phyloP scores from a whole-genome alignment of 352 stramenopile species.

The Phytopythium helicoides region DNA sequence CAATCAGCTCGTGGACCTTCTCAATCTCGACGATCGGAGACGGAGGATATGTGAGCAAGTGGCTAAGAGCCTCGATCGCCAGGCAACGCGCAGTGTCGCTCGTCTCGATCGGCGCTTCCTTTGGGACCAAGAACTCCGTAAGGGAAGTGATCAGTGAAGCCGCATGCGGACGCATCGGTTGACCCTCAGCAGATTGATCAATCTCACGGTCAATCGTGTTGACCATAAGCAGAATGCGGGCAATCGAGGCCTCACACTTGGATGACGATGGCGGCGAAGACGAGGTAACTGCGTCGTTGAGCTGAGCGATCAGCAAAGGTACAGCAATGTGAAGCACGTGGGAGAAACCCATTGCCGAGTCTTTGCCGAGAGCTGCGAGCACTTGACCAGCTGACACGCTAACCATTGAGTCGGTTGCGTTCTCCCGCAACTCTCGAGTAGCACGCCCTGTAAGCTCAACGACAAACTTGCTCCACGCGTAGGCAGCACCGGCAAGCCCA shows the following conservation, averaged over 20 bases:
- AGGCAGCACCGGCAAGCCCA: slow-evolving; percentile 44
- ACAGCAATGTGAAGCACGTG: slow-evolving; percentile 71
- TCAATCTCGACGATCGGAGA: slow-evolving; percentile 65
- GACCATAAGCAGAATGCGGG: slow-evolving; percentile 66
- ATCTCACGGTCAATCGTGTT: slow-evolving; percentile 83
- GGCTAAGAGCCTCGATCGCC: slow-evolving; percentile 62
- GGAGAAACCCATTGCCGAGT: slow-evolving; percentile 61
- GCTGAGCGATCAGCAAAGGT: slow-evolving; percentile 63
- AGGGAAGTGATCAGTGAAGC: slow-evolving; percentile 55
- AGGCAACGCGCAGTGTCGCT: slow-evolving; percentile 57
- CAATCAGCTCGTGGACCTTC: slow-evolving; percentile 68
- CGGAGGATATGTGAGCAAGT: slow-evolving; percentile 76
- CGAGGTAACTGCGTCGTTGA: slow-evolving; percentile 25
- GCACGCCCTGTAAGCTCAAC: slow-evolving; percentile 71
- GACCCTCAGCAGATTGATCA: slow-evolving; percentile 62
- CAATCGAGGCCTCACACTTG: slow-evolving; percentile 69
- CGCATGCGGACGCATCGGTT: slow-evolving; percentile 75
- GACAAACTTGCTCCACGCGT: slow-evolving; percentile 86
- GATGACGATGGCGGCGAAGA: slow-evolving; percentile 33
- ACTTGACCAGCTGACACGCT: slow-evolving; percentile 72
- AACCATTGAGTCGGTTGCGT: slow-evolving; percentile 80
- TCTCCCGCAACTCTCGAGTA: slow-evolving; percentile 55
- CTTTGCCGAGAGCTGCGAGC: slow-evolving; percentile 60
- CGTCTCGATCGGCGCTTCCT: slow-evolving; percentile 10
- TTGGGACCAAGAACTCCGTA: slow-evolving; percentile 48